Percentiles rank a stretch among this genome's conserved stretches.
Evolutionary conservation across 805 yeast species (phyloP).

Genomic region (Pachysolen tannophilus): DNA sequence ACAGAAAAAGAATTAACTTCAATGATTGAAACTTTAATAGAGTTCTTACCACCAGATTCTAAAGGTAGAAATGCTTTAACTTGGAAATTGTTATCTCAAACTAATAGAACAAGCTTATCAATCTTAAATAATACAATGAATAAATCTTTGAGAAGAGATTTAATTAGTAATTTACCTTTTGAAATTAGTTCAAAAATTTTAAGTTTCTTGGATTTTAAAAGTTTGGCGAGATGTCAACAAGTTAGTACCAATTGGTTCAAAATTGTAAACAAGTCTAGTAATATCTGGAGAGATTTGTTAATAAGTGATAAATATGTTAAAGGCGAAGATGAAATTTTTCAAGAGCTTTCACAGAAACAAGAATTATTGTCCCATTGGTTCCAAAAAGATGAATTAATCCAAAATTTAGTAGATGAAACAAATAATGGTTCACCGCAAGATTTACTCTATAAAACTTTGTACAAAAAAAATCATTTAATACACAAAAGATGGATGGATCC

Average conservation of each 20-base stretch:
- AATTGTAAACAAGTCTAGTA: conserved; percentile 50
- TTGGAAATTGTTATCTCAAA: conserved; percentile 43
- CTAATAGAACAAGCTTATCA: conserved; percentile 56
- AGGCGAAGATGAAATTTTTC: conserved; percentile 32
- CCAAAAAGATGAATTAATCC: conserved; percentile 8
- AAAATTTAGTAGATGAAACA: conserved; percentile 12
- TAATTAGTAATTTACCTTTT: conserved; percentile 60
- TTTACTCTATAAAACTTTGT: conserved; percentile 41
- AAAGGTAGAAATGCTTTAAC: conserved; percentile 38
- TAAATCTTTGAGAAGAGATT: conserved; percentile 60
- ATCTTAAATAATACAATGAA: conserved; percentile 45
- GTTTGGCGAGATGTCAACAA: conserved; percentile 51
- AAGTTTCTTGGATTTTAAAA: conserved; percentile 50
- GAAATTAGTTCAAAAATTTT: conserved; percentile 68
- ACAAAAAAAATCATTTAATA: conserved; percentile 50
- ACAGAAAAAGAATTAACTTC: conserved; percentile 2
- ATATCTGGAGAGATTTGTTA: conserved; percentile 64
- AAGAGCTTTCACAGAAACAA: conserved; percentile 8
- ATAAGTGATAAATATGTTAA: conserved; percentile 54
- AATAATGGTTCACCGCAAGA: conserved; percentile 16
- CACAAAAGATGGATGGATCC: conserved; percentile 78
- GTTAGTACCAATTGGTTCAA: conserved; percentile 68
- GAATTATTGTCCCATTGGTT: conserved; percentile 12
- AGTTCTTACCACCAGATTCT: conserved; percentile 35
- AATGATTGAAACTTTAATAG: conserved; percentile 21